Evolutionary conservation across 2,329 filamentous ascomycete species (phyloP).

Genomic region (Ophiostoma ips): DNA sequence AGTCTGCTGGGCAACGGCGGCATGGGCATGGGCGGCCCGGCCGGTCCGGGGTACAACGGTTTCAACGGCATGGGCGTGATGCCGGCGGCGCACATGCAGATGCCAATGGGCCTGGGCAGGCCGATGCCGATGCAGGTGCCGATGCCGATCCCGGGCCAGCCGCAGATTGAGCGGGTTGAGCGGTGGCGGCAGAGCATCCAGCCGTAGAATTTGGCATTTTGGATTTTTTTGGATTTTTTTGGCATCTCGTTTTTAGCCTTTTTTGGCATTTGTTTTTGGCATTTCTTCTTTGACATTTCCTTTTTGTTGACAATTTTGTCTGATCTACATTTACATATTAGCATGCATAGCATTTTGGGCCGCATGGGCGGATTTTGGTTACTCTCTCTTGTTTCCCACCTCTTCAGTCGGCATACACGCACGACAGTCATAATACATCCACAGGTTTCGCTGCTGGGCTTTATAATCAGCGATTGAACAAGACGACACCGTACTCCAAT

Average conservation of each 20-base stretch:
- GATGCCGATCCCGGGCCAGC: conserved; percentile 12
- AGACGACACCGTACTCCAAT: conserved; percentile 4
- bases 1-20: too few relatives aligned
- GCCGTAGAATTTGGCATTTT: conserved; percentile 10
- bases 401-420: too few relatives aligned
- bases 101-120: conserved; percentile 7
- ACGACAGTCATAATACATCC: too few relatives aligned
- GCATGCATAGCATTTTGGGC: too few relatives aligned
- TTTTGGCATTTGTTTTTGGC: neutral
- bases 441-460: too few relatives aligned
- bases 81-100: neutral
- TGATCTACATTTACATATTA: too few relatives aligned
- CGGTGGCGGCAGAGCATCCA: conserved; percentile 21
- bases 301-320: neutral
- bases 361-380: too few relatives aligned
- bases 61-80: neutral
- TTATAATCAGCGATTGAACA: neutral
- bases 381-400: too few relatives aligned
- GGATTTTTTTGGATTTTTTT: neutral
- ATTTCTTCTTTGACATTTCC: neutral
- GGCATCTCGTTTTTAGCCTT: neutral
- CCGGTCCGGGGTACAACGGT: too few relatives aligned
- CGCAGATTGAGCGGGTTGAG: conserved; percentile 21
- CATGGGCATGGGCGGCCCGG: conserved; percentile 3
- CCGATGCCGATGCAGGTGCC: conserved; percentile 13